Conservation (phyloP, 2,329 filamentous ascomycete species). For the Magnaporthales sp. region DNA sequence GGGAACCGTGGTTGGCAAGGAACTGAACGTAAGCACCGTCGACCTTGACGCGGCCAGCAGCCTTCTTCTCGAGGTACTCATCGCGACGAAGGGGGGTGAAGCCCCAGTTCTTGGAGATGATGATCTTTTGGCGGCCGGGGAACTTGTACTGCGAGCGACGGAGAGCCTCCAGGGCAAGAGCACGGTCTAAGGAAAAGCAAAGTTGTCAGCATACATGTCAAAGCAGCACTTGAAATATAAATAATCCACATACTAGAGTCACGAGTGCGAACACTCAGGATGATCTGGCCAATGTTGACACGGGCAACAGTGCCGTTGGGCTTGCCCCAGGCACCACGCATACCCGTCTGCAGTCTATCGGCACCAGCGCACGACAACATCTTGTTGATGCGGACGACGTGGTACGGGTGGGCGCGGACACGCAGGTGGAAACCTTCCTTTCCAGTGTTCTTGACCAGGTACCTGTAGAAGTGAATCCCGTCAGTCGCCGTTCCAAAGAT, state of each 20-base stretch:
- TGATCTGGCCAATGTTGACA: constrained; percentile 99
- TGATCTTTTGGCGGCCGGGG: constrained; percentile 99
- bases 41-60: constrained; percentile 85
- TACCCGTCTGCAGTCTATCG: constrained; percentile 99
- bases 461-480: constrained; percentile 24
- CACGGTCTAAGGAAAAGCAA: constrained; percentile 54
- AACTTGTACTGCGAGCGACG: constrained; percentile 99
- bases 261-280: constrained; percentile 94
- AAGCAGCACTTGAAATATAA: not conserved
- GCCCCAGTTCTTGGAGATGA: constrained; percentile 99
- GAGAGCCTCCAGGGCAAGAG: constrained; percentile 93
- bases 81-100: constrained; percentile 98
- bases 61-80: constrained; percentile 94
- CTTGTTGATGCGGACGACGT: constrained; percentile 99
- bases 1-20: constrained; percentile 83
- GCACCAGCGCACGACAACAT: constrained; percentile 99
- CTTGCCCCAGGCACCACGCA: constrained; percentile 99
- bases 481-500: not conserved
- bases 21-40: constrained; percentile 99
- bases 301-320: constrained; percentile 97
- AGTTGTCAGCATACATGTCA: constrained; percentile 12
- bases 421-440: constrained; percentile 70
- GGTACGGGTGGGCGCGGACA: constrained; percentile 92
- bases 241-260: constrained; percentile 61
- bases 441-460: constrained; percentile 62